Conservation (phyloP, 2,329 filamentous ascomycete species). For the Aspergillus proliferans region DNA sequence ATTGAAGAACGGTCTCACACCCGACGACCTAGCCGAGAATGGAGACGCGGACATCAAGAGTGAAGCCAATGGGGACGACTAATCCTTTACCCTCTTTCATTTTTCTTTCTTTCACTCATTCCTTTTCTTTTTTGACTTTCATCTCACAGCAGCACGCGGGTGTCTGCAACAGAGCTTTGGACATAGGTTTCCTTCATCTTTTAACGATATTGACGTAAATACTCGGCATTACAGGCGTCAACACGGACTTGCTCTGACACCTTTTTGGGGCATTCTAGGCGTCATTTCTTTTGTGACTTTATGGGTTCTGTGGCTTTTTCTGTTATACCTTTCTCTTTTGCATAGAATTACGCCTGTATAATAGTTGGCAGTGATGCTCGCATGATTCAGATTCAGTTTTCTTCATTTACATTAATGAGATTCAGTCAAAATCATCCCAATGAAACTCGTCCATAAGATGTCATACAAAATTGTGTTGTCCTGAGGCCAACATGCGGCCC, state of each 20-base stretch:
- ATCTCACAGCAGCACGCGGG: not conserved
- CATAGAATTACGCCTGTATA: slow-evolving; percentile 14
- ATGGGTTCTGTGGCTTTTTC: slow-evolving; percentile 4
- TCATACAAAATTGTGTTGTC: slow-evolving; percentile 16
- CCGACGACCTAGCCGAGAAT: slow-evolving; percentile 24
- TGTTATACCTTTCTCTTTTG: slow-evolving; percentile 10
- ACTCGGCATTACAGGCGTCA: slow-evolving; percentile 23
- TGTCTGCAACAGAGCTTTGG: slow-evolving; percentile 4
- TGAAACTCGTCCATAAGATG: not conserved
- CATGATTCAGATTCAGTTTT: not conserved
- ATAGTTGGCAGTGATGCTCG: slow-evolving; percentile 8
- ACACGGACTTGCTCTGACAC: slow-evolving; percentile 13
- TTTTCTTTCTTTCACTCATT: slow-evolving; percentile 1
- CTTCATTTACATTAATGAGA: not conserved
- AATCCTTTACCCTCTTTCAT: not conserved
- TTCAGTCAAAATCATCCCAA: not conserved
- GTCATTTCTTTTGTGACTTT: slow-evolving; percentile 9
- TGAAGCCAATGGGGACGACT: slow-evolving; percentile 27
- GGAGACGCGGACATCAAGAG: slow-evolving; percentile 29
- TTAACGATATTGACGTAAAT: slow-evolving; percentile 23
- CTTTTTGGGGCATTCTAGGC: slow-evolving; percentile 13
- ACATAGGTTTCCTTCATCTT: slow-evolving; percentile 13
- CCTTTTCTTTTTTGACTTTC: not conserved
- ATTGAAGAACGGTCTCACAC: slow-evolving; percentile 37
- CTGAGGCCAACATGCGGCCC: slow-evolving; percentile 9